These are phyloP conservation scores for Solioccasus polychromus DNA, from an alignment of 768 basidiomycete genomes.

Conservation along the genomic window DNA sequence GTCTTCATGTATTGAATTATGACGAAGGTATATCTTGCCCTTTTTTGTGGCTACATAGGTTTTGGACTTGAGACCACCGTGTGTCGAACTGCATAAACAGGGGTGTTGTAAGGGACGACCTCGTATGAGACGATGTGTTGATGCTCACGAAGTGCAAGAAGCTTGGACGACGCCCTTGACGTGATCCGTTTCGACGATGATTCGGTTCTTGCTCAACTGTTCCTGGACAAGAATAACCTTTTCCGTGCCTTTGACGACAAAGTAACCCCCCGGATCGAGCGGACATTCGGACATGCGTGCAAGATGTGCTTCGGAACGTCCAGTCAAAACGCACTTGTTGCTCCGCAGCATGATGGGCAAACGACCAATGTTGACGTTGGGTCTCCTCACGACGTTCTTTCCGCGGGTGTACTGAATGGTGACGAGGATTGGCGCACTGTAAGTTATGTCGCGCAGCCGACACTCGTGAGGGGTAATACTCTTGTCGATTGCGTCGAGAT, in stretches of 20 bases:
- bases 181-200: constrained; percentile 94
- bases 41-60: constrained; percentile 97
- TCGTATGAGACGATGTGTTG: background rate
- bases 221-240: constrained; percentile 99
- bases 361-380: constrained; percentile 84
- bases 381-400: constrained; percentile 78
- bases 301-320: constrained; percentile 71
- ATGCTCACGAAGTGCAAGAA: constrained; percentile 89
- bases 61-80: constrained; percentile 89
- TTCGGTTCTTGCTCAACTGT: constrained; percentile 97
- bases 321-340: constrained; percentile 89
- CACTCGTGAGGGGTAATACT: constrained; percentile 96
- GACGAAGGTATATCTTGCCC: constrained; percentile 90
- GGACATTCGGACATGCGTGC: constrained; percentile 98
- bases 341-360: constrained; percentile 96
- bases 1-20: constrained; percentile 97
- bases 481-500: constrained; percentile 73
- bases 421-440: constrained; percentile 89
- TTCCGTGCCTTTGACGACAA: constrained; percentile 98
- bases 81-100: constrained; percentile 57
- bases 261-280: constrained; percentile 98
- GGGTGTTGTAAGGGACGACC: constrained; percentile 8
- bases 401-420: constrained; percentile 95
- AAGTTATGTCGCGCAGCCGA: constrained; percentile 91
- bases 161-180: constrained; percentile 91